Evolutionary conservation across 148 eudicot genomes (phyloP).

Genomic region (Cornus suecica): DNA sequence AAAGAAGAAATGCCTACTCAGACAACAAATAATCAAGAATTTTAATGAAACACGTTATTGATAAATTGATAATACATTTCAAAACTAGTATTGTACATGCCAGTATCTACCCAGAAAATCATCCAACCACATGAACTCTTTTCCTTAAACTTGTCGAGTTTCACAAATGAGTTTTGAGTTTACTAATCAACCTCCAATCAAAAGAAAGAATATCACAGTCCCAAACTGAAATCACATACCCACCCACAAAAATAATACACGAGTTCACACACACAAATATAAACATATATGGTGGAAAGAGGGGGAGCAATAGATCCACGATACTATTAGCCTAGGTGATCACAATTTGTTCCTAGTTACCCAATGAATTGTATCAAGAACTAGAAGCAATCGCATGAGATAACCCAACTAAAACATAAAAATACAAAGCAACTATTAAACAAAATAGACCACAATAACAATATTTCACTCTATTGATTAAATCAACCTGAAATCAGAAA

Average conservation of each 20-base stretch:
- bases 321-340: too few species aligned
- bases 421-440: neutral
- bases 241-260: neutral
- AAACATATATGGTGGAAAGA: neutral
- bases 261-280: neutral
- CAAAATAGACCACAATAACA: too few species aligned
- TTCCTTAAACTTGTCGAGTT: neutral
- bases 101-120: neutral
- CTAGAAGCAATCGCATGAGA: neutral
- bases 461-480: neutral
- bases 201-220: neutral
- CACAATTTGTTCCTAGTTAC: neutral
- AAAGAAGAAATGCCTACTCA: too few species aligned
- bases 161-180: neutral
- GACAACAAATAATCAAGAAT: too few species aligned
- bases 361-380: neutral
- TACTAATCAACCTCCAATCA: neutral
- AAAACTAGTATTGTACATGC: too few species aligned
- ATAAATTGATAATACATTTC: too few species aligned
- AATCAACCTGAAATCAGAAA: neutral
- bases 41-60: too few species aligned
- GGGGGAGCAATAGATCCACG: too few species aligned
- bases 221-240: neutral
- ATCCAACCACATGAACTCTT: neutral
- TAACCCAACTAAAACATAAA: too few species aligned